These are phyloP conservation scores for Linum usitatissimum DNA, from an alignment of 345 rosid species.

Conservation along the genomic window DNA sequence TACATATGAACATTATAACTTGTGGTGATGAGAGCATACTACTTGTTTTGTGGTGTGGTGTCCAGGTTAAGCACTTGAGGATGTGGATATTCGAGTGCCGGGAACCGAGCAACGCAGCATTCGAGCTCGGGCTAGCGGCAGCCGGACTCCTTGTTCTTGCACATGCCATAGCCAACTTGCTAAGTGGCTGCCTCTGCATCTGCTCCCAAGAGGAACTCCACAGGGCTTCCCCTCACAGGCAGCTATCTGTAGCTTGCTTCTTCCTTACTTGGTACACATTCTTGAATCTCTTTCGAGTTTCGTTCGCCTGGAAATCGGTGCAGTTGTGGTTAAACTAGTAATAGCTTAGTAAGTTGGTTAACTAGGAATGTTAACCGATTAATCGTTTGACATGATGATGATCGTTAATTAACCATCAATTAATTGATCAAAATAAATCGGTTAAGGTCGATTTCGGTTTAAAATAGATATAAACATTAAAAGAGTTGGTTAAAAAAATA, in stretches of 20 bases:
- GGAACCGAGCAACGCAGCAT: conserved; percentile 79
- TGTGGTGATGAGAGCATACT: no score
- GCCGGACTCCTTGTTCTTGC: conserved; percentile 53
- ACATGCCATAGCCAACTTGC: conserved; percentile 55
- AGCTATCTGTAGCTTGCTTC: conserved; percentile 66
- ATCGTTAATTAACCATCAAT: no score
- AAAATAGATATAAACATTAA: no score
- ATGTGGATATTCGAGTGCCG: conserved; percentile 81
- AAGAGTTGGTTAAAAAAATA: no score
- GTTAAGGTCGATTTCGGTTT: no score
- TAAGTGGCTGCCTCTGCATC: conserved; percentile 75
- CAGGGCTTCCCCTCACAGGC: conserved; percentile 50
- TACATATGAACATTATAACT: not conserved
- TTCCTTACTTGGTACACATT: conserved; percentile 59
- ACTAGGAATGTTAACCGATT: no score
- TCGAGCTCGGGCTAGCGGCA: conserved; percentile 67
- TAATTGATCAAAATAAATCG: no score
- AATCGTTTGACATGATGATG: no score
- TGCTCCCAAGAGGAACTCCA: conserved; percentile 80
- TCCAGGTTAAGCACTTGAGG: conserved; percentile 70
- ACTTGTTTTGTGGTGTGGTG: not conserved
- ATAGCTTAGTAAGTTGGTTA: no score
- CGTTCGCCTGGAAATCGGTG: not conserved
- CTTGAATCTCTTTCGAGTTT: not conserved
- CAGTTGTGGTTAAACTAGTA: not conserved